Base-by-base conservation (phyloP, 169 alveolate species). In the Blepharisma undulans region DNA sequence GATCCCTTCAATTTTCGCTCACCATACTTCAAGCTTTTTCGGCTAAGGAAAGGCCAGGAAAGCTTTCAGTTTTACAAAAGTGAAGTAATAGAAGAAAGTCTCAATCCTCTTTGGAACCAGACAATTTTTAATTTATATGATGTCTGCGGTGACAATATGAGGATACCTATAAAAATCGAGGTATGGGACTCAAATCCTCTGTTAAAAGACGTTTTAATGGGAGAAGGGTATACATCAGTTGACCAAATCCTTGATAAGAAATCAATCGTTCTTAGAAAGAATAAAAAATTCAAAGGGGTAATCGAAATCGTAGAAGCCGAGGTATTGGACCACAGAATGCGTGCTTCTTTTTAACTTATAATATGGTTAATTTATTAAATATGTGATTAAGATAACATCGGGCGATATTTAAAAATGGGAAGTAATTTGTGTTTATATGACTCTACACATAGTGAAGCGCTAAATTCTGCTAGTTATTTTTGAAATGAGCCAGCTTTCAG, bases 381-480 rank as follows among this genome's bases (percentile, higher is more conserved):
- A 10, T 48, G 66, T 48, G 66, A 48, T 48, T 48, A 48, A 48
- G 66, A 48, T 48, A 48, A 10, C 66, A 18, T 48, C 66, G 66
- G 66, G 66, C 14, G 66, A 48, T 48, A 48, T 48, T 48, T 48
- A 48, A 48, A 48, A 48, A 48, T 48, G 66, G 66, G 66, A 48
- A 48, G 66, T 48, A 48, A 48, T 48, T 48, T 48, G 66, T 48
- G 66, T 48, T 48, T 48, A 48, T 48, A 48, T 48, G 66, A 48
- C 66, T 48, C 66, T 5, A 48, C 66, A 10, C 66, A 48, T 48
- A 48, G 66, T 48, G 80, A 48, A 34, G 89, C 89, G 12, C 29
- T 33, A 22, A 33, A 34, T 27, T 32, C 89, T 33, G 76, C 77
- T 22, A 48, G 89, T 14, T 59, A 82, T n/a, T 82, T 82, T 78